These are phyloP conservation scores for Metschnikowia henanensis DNA, from an alignment of 805 yeast species.

Conservation along the genomic window DNA sequence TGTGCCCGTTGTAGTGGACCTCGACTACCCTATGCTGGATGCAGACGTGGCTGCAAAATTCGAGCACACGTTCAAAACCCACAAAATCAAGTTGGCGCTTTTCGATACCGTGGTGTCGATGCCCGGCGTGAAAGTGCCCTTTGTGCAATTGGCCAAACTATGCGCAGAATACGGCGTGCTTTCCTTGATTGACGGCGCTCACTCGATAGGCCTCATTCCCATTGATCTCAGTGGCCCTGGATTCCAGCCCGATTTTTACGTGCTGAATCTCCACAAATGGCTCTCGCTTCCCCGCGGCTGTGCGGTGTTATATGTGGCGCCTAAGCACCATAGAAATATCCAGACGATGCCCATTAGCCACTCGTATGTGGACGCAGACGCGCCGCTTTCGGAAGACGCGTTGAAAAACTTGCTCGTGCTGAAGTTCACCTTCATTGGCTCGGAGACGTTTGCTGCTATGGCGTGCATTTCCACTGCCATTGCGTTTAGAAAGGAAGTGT, in stretches of 20 bases:
- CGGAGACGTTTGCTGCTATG: conserved; percentile 46
- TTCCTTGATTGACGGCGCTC: conserved; percentile 74
- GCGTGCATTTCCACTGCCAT: conserved; percentile 47
- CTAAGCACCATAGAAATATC: conserved; percentile 46
- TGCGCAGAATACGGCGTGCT: conserved; percentile 48
- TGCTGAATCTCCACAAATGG: conserved; percentile 74
- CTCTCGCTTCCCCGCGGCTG: conserved; percentile 54
- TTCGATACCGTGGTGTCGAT: conserved; percentile 60
- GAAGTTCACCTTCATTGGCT: conserved; percentile 53
- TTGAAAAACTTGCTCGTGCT: conserved; percentile 34
- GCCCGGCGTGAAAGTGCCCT: conserved; percentile 66
- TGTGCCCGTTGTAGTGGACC: conserved; percentile 19
- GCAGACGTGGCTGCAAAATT: conserved; percentile 25
- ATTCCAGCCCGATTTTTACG: conserved; percentile 58
- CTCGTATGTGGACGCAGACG: conserved; percentile 37
- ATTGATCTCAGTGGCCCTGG: conserved; percentile 34
- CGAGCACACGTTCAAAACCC: conserved; percentile 21
- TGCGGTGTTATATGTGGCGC: conserved; percentile 58
- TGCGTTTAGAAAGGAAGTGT: conserved; percentile 50
- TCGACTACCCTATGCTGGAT: conserved; percentile 19
- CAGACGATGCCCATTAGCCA: conserved; percentile 63
- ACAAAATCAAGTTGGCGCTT: conserved; percentile 41
- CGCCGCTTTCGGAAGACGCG: conserved; percentile 20
- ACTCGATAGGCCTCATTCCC: conserved; percentile 56
- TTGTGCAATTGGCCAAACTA: conserved; percentile 42